A percentile compares a stretch with the other conserved stretches of the same genome.
Evolutionary conservation across 1,284 basidiomycete species (phyloP).

Genomic region (Rhodotorula sp.): DNA sequence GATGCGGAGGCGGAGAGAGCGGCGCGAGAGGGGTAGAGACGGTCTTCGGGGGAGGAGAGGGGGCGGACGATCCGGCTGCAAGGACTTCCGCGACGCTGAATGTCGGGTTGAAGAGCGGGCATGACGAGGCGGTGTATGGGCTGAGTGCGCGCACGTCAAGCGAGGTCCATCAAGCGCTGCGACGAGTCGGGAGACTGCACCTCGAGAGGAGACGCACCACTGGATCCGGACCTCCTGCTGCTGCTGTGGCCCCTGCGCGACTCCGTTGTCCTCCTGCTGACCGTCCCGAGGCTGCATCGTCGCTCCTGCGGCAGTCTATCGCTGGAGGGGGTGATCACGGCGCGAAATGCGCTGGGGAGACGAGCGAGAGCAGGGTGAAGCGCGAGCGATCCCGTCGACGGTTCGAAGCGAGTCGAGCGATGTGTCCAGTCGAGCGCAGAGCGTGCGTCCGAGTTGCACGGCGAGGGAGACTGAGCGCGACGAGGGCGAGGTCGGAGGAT

Average conservation of each 20-base stretch:
- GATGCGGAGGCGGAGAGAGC: background rate
- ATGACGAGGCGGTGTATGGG: conserved; percentile 11
- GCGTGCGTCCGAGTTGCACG: too few relatives aligned
- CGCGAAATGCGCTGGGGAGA: too few relatives aligned
- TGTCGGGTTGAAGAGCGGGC: conserved; percentile 20
- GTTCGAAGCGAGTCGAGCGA: too few relatives aligned
- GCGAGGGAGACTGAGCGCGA: too few relatives aligned
- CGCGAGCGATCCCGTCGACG: too few relatives aligned
- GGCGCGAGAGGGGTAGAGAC: background rate
- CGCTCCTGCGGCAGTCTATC: too few relatives aligned
- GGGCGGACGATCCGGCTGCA: background rate
- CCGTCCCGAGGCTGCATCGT: background rate
- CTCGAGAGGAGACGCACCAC: conserved; percentile 6
- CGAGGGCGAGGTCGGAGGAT: too few relatives aligned
- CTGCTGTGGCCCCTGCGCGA: background rate
- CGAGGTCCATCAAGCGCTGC: too few relatives aligned
- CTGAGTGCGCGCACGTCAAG: background rate
- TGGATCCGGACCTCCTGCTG: background rate
- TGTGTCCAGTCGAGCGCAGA: too few relatives aligned
- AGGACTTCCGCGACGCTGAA: conserved; percentile 6
- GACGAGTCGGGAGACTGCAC: too few relatives aligned
- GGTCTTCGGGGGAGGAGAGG: background rate
- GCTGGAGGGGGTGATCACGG: too few relatives aligned
- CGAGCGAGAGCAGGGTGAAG: too few relatives aligned
- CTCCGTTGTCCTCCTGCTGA: background rate